These are phyloP conservation scores for Penicillium lividum DNA, from an alignment of 495 filamentous ascomycete genomes.

Conservation along the genomic window DNA sequence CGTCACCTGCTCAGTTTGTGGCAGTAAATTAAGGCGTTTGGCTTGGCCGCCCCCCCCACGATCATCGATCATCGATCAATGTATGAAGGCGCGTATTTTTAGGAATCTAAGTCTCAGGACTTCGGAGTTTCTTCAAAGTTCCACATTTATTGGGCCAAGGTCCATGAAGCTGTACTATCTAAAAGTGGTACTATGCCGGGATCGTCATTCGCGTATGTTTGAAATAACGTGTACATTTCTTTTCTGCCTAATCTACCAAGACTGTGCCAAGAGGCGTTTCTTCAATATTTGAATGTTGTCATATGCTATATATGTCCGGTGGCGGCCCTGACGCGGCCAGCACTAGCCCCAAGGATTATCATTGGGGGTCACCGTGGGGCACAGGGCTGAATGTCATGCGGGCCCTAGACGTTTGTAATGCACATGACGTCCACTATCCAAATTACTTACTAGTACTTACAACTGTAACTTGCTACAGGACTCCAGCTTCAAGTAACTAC, in stretches of 20 bases:
- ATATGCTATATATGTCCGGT: background rate
- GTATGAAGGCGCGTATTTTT: background rate
- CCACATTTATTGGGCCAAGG: background rate
- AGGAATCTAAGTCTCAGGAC: background rate
- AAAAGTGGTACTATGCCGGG: background rate
- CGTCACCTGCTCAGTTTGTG: constrained; percentile 19
- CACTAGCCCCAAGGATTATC: background rate
- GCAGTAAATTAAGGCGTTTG: constrained; percentile 2
- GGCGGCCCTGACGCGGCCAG: constrained; percentile 9
- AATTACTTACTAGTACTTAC: background rate
- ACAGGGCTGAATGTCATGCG: constrained; percentile 15
- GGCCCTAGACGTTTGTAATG: background rate
- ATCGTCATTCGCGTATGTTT: background rate
- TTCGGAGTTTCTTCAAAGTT: background rate
- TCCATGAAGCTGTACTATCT: background rate
- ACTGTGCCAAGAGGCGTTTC: background rate
- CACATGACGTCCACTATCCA: background rate
- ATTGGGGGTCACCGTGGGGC: background rate
- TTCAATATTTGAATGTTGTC: background rate
- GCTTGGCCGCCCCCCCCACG: background rate
- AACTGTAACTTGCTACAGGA: background rate
- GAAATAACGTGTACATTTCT: background rate
- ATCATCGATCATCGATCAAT: background rate
- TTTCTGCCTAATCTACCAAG: background rate
- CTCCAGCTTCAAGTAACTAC: background rate